Conservation (phyloP, 1,284 basidiomycete genomes). For the Ceratobasidium papillatum region DNA sequence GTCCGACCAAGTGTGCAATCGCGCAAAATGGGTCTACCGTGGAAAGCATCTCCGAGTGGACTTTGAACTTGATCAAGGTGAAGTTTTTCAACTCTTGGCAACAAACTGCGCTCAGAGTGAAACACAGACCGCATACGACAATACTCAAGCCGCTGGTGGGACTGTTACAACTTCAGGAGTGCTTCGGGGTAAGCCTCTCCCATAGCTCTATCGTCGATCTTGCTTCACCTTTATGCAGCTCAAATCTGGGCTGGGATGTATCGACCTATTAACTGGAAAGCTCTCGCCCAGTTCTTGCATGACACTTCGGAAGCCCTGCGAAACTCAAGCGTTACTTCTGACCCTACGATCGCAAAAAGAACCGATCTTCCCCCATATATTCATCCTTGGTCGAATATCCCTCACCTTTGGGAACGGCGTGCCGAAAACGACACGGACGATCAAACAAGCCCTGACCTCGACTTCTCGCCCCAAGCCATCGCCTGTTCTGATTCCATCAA, state of each 20-base stretch:
- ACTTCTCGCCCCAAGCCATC: constrained; percentile 14
- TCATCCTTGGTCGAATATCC: neutral
- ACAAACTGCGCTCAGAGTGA: too few relatives aligned
- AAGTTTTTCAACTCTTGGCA: neutral
- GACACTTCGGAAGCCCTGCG: neutral
- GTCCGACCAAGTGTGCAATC: constrained; percentile 29
- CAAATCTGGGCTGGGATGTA: constrained; percentile 33
- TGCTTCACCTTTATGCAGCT: neutral
- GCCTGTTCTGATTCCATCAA: constrained; percentile 40
- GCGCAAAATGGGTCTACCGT: constrained; percentile 12
- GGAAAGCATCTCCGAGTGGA: neutral
- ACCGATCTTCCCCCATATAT: neutral
- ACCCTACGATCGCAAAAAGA: neutral
- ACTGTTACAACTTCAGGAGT: neutral
- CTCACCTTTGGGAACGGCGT: neutral
- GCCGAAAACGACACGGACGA: neutral
- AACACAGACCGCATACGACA: neutral
- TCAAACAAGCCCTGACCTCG: neutral
- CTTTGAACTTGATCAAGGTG: neutral
- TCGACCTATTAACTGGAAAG: constrained; percentile 18
- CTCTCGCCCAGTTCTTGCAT: constrained; percentile 7
- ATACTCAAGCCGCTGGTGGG: neutral
- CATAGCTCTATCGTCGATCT: too few relatives aligned
- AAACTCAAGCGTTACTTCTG: neutral
- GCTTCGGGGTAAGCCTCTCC: neutral